Base-by-base conservation (phyloP, 305 asterid species). In the Rubia balearica region DNA sequence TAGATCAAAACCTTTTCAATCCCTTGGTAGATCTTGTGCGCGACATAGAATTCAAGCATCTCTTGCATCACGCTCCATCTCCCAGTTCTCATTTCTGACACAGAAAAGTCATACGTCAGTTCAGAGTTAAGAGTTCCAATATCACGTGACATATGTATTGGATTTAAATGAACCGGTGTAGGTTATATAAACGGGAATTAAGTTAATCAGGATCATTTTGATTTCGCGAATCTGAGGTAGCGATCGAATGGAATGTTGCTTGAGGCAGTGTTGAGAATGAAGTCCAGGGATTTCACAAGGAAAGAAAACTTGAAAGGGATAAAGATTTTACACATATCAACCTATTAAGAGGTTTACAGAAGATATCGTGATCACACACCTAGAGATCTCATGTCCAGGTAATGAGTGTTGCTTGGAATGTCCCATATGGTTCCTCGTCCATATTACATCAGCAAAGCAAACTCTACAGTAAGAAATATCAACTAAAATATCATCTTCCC, bases 341-440 rank as follows among this genome's bases (percentile, higher is more conserved):
- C 13, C 3, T 4, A 13, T 16, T 51, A 16, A 16, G 57, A 51
- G 16, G 7, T 48, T 12, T 11, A 48, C n/a, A 48, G 53, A 48
- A 48, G 17, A 46, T 12, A 46, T 46, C 33, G n/a, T n/a, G n/a
- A n/a, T 83, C 3, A 92, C 96, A 24, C 82, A 66, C 72, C 98
- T 96, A 73, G 81, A 84, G 77, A 92, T 92, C 87, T 92, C 98
- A 71, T 92, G 98, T 48, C 98, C 98, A n/a, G 98, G 97, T 48
- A 92, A 97, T 75, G 89, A 66, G 68, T 97, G 98, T 72, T 90
- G 90, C 48, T 88, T 92, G 1, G 98, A 79, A 78, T 79, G 81
- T 30, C 92, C 93, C 10, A 40, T 5, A 75, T 62, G 69, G 78
- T 82, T 92, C 76, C 91, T 87, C 27, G 88, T 79, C 98, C 98